phyloP scores from a whole-genome alignment of 2,329 filamentous ascomycete genomes.

The Thelonectria rubi region DNA sequence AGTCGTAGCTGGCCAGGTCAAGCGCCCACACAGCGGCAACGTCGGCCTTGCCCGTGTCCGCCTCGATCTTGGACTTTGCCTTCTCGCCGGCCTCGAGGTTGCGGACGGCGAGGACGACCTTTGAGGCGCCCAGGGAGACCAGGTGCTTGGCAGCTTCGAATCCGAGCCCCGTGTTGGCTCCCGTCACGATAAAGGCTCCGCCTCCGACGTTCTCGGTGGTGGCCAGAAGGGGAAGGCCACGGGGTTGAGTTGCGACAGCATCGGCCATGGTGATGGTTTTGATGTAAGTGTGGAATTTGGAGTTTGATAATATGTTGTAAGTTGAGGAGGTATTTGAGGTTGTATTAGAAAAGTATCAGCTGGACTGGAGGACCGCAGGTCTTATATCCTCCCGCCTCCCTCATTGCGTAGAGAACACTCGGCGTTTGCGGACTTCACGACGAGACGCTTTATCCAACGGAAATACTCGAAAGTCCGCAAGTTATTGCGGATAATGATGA shows the following conservation, averaged over 20 bases:
- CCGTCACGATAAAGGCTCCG: slow-evolving; percentile 50
- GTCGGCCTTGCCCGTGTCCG: slow-evolving; percentile 17
- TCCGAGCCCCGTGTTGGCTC: slow-evolving; percentile 52
- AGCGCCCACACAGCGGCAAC: slow-evolving; percentile 27
- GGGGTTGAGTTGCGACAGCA: slow-evolving; percentile 5
- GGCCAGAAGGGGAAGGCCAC: slow-evolving; percentile 20
- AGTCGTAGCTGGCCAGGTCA: slow-evolving; percentile 23
- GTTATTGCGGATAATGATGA: too few relatives aligned
- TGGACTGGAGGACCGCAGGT: not conserved
- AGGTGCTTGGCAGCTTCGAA: slow-evolving; percentile 53
- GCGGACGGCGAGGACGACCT: slow-evolving; percentile 49
- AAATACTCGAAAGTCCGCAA: not conserved
- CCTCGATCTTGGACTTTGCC: slow-evolving; percentile 22
- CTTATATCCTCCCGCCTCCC: not conserved
- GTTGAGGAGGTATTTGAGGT: not conserved
- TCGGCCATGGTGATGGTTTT: not conserved
- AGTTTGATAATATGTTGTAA: not conserved
- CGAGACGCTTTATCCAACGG: not conserved
- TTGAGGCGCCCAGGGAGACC: slow-evolving; percentile 46
- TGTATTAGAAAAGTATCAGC: not conserved
- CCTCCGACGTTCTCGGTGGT: slow-evolving; percentile 16
- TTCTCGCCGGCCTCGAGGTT: slow-evolving; percentile 17
- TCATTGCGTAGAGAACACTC: not conserved
- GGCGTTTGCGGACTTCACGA: slow-evolving; percentile 7
- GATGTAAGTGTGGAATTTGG: not conserved